Evolutionary conservation across 441 rosid species (phyloP).

Genomic region (Gossypium lobatum): DNA sequence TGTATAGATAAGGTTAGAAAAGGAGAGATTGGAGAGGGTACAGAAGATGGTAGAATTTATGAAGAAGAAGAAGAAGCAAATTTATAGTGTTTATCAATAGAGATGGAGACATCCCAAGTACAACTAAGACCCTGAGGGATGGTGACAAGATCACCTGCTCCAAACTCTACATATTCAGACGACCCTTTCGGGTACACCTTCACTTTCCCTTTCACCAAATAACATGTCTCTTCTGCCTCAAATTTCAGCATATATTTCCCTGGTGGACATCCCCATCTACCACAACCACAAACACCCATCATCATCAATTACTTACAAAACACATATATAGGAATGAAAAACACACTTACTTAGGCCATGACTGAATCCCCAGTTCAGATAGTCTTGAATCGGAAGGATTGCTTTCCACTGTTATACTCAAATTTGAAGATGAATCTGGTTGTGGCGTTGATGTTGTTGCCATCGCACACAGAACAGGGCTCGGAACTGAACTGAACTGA

Average conservation of each 20-base stretch:
- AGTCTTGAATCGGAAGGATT: background rate
- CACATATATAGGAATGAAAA: background rate
- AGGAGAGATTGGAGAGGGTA: too few species aligned
- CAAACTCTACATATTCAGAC: conserved; percentile 29
- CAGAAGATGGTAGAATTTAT: background rate
- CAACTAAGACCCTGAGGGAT: conserved; percentile 35
- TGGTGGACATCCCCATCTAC: conserved; percentile 20
- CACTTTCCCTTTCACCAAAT: conserved; percentile 30
- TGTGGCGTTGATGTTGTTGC: background rate
- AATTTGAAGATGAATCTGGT: conserved; percentile 2
- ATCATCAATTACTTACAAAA: background rate
- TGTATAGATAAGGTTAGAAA: too few species aligned
- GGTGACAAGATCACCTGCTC: conserved; percentile 34
- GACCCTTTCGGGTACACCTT: conserved; percentile 30
- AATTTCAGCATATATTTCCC: conserved; percentile 32
- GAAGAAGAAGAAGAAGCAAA: conserved; percentile 17
- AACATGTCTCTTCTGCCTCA: conserved; percentile 34
- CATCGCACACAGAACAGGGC: background rate
- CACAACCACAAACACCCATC: background rate
- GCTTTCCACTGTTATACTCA: conserved; percentile 1
- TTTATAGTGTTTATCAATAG: conserved; percentile 28
- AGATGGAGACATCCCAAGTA: conserved; percentile 35
- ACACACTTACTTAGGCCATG: conserved; percentile 16
- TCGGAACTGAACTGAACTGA: too few species aligned
- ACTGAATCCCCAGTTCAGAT: conserved; percentile 12